Evolutionary conservation across 1,139 yeast species (phyloP), one percentile per base, ranked within the genome.

Genomic region (Debaryomyces psychrophilus): DNA sequence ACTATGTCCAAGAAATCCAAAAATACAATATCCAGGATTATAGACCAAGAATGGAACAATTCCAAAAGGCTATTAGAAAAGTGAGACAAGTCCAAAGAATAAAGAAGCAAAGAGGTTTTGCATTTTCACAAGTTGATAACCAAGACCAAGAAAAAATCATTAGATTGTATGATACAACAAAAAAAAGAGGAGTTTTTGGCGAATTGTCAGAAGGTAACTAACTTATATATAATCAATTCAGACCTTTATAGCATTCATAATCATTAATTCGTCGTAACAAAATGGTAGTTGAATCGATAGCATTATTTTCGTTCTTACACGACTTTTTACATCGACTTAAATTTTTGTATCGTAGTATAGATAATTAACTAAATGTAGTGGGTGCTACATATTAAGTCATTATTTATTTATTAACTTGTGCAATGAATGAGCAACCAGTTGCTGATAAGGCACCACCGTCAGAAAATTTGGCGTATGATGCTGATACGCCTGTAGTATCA

Each of bases 41-140:
- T 65, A 79, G 97, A 56, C 99, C 99, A 17, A 82, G 97, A 57
- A 85, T 92, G 82, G 96, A 90, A 56, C 96, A 92, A 54, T 95
- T 95, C 76, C 99, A 95, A 65, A 90, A 88, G 67, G 97, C 99
- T 5, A 93, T 95, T 49, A 81, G 98, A 62, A 93, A 92, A 64
- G 98, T 93, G 35, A 85, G 99, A 67, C 99, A 95, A 67, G 98
- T 95, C 31, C 97, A 93, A 67, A 81, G 99, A 67, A 92, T 93
- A 87, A 89, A 95, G 63, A 95, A 93, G 62, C 99, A 93, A 71
- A 85, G 99, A 68, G 99, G 99, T 15, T 95, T 90, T 76, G 99
- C 99, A 1, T 95, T 93, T 60, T 90, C 98, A 3, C 99, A 93
- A 67, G 93, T 89, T 44, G 97, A 90, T 56, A 95, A 88, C 57